Evolutionary conservation across 148 eudicot species (phyloP).

Genomic region (Fallopia convolvulus): DNA sequence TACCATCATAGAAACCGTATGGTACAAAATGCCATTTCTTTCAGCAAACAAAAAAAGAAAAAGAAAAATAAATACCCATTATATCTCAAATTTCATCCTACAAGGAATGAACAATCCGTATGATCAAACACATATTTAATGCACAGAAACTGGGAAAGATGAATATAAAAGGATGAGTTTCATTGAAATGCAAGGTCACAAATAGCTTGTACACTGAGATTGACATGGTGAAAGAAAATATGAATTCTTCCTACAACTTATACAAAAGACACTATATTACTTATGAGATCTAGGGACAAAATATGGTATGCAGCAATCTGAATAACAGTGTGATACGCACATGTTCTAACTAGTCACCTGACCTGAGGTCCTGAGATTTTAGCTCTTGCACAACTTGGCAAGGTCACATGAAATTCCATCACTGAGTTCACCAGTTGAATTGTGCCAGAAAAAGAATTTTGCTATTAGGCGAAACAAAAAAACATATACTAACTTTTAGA

Average conservation of each 20-base stretch:
- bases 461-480: neutral
- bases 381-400: neutral
- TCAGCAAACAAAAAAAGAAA: neutral
- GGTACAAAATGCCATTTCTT: neutral
- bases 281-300: neutral
- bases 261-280: neutral
- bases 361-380: neutral
- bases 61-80: too few relatives aligned
- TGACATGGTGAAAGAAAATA: neutral
- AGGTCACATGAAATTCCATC: neutral
- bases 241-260: neutral
- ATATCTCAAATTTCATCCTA: neutral
- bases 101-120: neutral
- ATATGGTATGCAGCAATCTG: conserved; percentile 3
- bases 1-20: neutral
- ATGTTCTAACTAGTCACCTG: neutral
- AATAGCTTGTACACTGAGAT: conserved; percentile 1
- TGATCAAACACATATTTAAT: neutral
- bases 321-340: neutral
- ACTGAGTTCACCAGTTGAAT: conserved; percentile 1
- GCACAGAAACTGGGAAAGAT: neutral
- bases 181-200: neutral
- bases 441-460: neutral
- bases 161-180: neutral
- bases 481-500: neutral